These are phyloP conservation scores for Capsicum baccatum DNA, from an alignment of 257 asterid species.

Conservation along the genomic window DNA sequence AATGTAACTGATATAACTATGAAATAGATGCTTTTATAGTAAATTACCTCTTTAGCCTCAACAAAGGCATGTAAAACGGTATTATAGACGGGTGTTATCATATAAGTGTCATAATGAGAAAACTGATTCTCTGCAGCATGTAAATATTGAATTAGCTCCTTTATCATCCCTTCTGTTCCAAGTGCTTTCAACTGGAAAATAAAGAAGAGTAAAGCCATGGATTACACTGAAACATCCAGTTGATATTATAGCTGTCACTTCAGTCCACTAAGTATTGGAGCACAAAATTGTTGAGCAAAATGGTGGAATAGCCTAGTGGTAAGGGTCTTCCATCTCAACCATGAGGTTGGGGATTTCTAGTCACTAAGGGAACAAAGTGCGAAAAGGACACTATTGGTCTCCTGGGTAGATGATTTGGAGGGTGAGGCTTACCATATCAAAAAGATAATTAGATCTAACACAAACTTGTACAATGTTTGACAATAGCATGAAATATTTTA, in stretches of 20 bases:
- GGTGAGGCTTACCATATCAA: no score
- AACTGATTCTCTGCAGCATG: slow-evolving; percentile 59
- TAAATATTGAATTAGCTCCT: slow-evolving; percentile 60
- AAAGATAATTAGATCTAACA: no score
- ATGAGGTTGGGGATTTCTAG: no score
- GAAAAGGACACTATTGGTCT: no score
- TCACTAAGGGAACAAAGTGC: no score
- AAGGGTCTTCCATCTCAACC: no score
- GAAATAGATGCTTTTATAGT: slow-evolving; percentile 26
- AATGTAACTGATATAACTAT: slow-evolving; percentile 21
- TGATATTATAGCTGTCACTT: neutral
- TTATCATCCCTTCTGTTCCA: slow-evolving; percentile 78
- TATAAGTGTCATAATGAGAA: slow-evolving; percentile 33
- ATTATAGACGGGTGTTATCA: slow-evolving; percentile 57
- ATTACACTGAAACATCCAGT: slow-evolving; percentile 32
- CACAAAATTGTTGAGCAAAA: neutral
- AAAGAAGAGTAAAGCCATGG: slow-evolving; percentile 26
- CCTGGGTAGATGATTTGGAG: no score
- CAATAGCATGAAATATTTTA: no score
- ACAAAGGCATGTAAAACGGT: slow-evolving; percentile 76
- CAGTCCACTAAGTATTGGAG: neutral
- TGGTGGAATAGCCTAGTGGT: no score
- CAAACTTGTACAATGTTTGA: no score
- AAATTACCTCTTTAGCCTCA: slow-evolving; percentile 72
- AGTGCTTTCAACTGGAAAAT: slow-evolving; percentile 73